Base-by-base conservation (phyloP, 1,139 yeast species). In the Kodamaea arcana region DNA sequence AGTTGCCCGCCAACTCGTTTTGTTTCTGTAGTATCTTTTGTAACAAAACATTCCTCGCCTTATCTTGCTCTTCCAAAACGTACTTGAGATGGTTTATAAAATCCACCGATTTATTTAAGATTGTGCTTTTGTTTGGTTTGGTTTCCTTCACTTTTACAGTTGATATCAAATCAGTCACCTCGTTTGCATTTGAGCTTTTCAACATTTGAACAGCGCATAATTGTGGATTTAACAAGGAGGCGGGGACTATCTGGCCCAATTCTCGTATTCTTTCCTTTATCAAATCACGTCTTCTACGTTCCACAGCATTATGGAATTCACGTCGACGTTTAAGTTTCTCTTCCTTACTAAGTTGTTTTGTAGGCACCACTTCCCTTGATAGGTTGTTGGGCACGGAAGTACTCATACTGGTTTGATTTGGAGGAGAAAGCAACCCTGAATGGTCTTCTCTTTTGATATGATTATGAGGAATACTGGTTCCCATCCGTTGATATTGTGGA, bases 281-380 rank as follows among this genome's bases (percentile, higher is more conserved):
- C 46, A 83, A 62, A 51, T 83, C 94, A 46, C 94, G 68, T 54
- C 94, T 69, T 53, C 90, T 70, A 51, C 92, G 67, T 54, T 83
- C 94, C 4, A 83, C 94, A 1, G 88, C 92, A 52, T 83, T 83
- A 51, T 83, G 94, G 47, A 83, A 78, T 50, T 83, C 90, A 43
- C 88, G 65, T 47, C 90, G 70, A 48, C 92, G 70, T 44, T 74
- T 73, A 37, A 81, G 53, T 48, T 80, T 83, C 39, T 80, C 86
- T 41, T 83, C 92, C 50, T 80, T 79, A n/a, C 77, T 68, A 35
- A 82, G 48, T 49, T 63, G 77, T 54, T 68, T 76, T 35, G 44
- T 46, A 10, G 48, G 46, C 8, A 44, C 30, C 1, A 35, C 9
- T 2, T 47, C 50, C 21, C 48, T 36, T 9, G 40, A 24, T 4